Conservation (phyloP, 169 alveolate genomes). For the Amoebophrya sp. region DNA sequence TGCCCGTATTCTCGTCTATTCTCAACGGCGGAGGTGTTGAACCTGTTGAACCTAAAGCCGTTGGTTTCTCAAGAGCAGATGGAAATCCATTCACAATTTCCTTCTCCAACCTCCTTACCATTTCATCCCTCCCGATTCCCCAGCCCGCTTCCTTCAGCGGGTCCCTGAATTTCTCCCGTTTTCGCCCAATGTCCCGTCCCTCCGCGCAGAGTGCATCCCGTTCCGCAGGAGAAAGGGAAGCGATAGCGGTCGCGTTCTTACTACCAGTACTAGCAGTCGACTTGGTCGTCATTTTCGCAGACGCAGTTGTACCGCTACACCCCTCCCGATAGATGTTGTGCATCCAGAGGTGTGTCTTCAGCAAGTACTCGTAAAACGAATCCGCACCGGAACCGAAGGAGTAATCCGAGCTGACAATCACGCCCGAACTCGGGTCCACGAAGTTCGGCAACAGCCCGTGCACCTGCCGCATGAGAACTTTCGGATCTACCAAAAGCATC, state of each 20-base stretch:
- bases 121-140: too few relatives aligned
- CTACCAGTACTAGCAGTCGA: too few relatives aligned
- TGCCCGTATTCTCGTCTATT: too few relatives aligned
- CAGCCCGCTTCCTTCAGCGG: too few relatives aligned
- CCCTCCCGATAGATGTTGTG: background rate
- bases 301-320: conserved; percentile 33
- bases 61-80: too few relatives aligned
- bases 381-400: conserved; percentile 35
- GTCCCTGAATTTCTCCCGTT: background rate
- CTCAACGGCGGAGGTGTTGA: too few relatives aligned
- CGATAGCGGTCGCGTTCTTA: too few relatives aligned
- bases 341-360: conserved; percentile 33
- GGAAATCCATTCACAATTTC: too few relatives aligned
- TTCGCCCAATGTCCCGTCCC: background rate
- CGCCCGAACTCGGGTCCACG: conserved; percentile 5
- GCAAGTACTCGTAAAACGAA: conserved; percentile 47
- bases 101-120: too few relatives aligned
- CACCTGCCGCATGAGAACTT: background rate
- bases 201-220: background rate
- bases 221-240: too few relatives aligned
- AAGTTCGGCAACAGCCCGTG: background rate
- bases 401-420: background rate
- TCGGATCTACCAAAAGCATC: background rate
- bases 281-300: too few relatives aligned
- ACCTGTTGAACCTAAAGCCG: too few relatives aligned